phyloP scores from a whole-genome alignment of 2,329 filamentous ascomycete genomes.

The Ciborinia camelliae region DNA sequence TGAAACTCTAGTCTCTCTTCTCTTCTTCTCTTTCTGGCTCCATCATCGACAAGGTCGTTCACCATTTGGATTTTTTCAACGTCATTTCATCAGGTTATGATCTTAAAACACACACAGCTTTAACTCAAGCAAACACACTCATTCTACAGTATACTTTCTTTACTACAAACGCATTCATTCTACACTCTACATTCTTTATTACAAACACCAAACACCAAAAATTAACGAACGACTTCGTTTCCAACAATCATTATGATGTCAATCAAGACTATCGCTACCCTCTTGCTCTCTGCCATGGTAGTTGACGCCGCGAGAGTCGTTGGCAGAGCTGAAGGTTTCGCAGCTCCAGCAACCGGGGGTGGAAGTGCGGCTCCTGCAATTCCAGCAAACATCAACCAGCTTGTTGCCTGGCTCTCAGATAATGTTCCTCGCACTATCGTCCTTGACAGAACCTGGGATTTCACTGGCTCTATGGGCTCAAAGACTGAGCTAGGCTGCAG shows the following conservation, averaged over 20 bases:
- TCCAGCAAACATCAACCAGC: background rate
- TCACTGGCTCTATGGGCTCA: background rate
- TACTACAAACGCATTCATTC: no score
- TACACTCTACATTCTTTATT: no score
- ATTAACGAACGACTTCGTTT: no score
- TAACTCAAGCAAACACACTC: no score
- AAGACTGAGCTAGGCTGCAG: background rate
- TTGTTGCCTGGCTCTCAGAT: background rate
- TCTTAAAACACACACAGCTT: no score
- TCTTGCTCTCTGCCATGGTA: background rate
- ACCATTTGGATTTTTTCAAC: no score
- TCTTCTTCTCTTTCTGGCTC: no score
- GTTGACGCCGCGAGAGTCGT: background rate
- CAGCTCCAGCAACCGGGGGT: background rate
- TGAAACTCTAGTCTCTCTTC: no score
- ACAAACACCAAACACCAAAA: no score
- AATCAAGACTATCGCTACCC: background rate
- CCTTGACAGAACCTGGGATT: background rate
- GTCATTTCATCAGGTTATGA: no score
- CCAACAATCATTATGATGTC: slow-evolving; percentile 3
- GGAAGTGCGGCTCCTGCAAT: background rate
- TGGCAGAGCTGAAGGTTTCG: slow-evolving; percentile 9
- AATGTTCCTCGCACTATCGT: background rate
- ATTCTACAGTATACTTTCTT: no score
- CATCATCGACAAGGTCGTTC: no score